Evolutionary conservation across 2,329 filamentous ascomycete genomes (phyloP).

Genomic region (Rasamsonia emersonii): DNA sequence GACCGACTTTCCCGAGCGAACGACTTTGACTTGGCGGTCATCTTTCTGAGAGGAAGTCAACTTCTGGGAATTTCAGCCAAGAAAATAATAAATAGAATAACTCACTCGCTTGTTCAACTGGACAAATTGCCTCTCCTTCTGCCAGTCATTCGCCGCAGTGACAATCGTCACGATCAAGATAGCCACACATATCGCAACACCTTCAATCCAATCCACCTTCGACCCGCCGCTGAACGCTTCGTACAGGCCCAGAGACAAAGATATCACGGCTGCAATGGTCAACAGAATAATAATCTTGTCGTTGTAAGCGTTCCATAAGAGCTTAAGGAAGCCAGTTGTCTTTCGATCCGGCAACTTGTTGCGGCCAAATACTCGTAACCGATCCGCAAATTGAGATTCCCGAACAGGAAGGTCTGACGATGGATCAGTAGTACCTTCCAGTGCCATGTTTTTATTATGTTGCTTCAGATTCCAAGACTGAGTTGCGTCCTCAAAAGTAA

Average conservation of each 20-base stretch:
- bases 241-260: slow-evolving; percentile 61
- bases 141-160: slow-evolving; percentile 58
- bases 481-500: slow-evolving; percentile 66
- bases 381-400: slow-evolving; percentile 42
- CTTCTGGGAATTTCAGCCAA: neutral
- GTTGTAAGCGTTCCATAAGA: slow-evolving; percentile 64
- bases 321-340: slow-evolving; percentile 48
- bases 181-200: slow-evolving; percentile 57
- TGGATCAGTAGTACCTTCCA: slow-evolving; percentile 11
- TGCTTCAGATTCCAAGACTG: neutral
- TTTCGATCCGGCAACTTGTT: slow-evolving; percentile 59
- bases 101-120: slow-evolving; percentile 47
- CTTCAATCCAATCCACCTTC: slow-evolving; percentile 57
- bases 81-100: slow-evolving; percentile 1
- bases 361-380: slow-evolving; percentile 51
- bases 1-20: slow-evolving; percentile 56
- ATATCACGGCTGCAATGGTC: slow-evolving; percentile 59
- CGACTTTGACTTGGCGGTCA: slow-evolving; percentile 56
- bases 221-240: slow-evolving; percentile 48
- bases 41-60: slow-evolving; percentile 43
- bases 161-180: slow-evolving; percentile 57
- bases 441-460: slow-evolving; percentile 5
- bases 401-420: neutral
- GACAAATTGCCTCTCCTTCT: slow-evolving; percentile 59
- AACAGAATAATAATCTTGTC: slow-evolving; percentile 66